Evolutionary conservation across 768 basidiomycete species (phyloP).

Genomic region (Rhizopogon roseolus): DNA sequence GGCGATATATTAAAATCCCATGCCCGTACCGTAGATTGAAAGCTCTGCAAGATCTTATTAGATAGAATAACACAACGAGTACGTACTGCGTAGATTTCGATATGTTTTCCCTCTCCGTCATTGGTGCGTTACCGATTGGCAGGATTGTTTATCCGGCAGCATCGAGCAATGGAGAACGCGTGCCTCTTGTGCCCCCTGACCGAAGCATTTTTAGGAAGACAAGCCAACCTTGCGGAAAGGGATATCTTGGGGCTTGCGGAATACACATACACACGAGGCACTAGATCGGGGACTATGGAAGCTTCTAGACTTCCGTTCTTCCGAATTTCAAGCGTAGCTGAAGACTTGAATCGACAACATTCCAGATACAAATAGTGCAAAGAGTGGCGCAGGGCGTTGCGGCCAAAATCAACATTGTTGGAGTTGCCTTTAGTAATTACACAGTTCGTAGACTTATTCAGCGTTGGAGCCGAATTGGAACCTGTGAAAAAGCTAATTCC

Average conservation of each 20-base stretch:
- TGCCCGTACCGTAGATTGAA: neutral
- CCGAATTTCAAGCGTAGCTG: neutral
- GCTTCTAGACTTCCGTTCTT: neutral
- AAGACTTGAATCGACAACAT: no score
- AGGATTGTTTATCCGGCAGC: constrained; percentile 28
- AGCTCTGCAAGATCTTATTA: neutral
- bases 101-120: no score
- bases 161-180: constrained; percentile 30
- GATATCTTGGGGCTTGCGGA: neutral
- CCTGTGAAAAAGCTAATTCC: no score
- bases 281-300: neutral
- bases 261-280: neutral
- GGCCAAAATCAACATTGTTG: neutral
- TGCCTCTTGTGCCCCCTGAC: constrained; percentile 11
- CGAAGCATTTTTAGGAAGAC: neutral
- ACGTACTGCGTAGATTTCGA: no score
- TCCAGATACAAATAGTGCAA: neutral
- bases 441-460: no score
- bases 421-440: neutral
- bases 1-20: neutral
- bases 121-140: no score
- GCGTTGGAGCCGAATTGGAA: no score
- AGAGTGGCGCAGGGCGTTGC: neutral
- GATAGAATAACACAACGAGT: neutral
- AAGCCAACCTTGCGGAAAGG: neutral